Evolutionary conservation across 768 basidiomycete genomes (phyloP), one percentile per base, ranked within the genome.

Genomic region (Lentinula aciculospora): DNA sequence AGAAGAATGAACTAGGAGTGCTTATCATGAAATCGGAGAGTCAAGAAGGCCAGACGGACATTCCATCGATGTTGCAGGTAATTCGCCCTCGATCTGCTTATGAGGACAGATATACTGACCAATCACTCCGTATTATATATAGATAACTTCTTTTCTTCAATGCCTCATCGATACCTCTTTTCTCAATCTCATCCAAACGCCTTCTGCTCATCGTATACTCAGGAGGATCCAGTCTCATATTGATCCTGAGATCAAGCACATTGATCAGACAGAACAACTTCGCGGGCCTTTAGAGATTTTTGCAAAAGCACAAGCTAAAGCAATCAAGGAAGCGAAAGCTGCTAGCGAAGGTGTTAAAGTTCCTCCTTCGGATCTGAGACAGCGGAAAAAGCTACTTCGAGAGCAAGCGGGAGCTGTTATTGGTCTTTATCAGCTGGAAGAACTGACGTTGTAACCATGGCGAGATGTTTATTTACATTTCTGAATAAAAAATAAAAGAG

Each of bases 341-440:
- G 53, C 40, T 10, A 51, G 13, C 15, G 58, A 54, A 19, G 58
- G 53, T 7, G n/a, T 27, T 6, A 12, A 71, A 54, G 71, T 71
- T 58, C 65, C 65, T 4, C 56, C 60, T 21, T 66, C 61, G 8
- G 83, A 84, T 65, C 80, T 78, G 81, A 78, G 74, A 61, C 77
- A 75, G 68, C 72, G 82, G 64, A 76, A 72, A 65, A 84, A 80
- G 68, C 69, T 75, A 61, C 75, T 74, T n/a, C 77, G 76, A 34
- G 81, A 83, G 61, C 80, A 77, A 58, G 74, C 76, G 19, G 75
- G 72, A 29, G 73, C 82, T 56, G 76, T 75, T 32, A 74, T 89
- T 56, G 86, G 87, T 21, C 63, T 83, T 62, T 91, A 92, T 69
- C 84, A 82, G 68, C 65, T 92, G 59, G 89, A 92, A 63, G 86